These are phyloP conservation scores for Fusarium falciforme DNA, from an alignment of 2,329 filamentous ascomycete genomes.

Conservation along the genomic window DNA sequence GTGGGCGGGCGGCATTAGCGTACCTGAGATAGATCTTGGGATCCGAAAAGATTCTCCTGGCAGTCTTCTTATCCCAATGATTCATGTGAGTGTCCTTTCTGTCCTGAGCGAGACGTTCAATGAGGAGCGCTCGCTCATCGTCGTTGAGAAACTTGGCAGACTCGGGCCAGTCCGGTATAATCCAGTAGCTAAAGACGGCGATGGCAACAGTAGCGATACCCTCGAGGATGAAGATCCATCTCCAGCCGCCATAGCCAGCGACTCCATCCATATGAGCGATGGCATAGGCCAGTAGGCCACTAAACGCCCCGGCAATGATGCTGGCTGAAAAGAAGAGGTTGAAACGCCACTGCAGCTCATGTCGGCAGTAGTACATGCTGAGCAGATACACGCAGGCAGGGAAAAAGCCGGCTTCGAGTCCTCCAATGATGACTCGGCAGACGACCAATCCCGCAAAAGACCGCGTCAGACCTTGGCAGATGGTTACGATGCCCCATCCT, in stretches of 20 bases:
- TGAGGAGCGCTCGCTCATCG: neutral
- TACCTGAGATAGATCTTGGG: slow-evolving; percentile 6
- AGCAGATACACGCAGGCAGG: slow-evolving; percentile 11
- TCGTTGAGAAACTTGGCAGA: neutral
- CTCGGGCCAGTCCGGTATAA: slow-evolving; percentile 3
- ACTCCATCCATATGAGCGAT: neutral
- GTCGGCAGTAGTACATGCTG: slow-evolving; percentile 16
- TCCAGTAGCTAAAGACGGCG: neutral
- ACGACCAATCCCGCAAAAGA: slow-evolving; percentile 3
- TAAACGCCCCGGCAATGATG: neutral
- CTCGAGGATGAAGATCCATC: neutral
- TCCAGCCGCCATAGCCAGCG: neutral
- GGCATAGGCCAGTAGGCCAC: neutral
- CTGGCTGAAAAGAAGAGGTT: slow-evolving; percentile 8
- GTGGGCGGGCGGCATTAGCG: neutral
- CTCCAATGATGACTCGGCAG: slow-evolving; percentile 6
- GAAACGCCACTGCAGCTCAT: slow-evolving; percentile 15
- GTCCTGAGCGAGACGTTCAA: slow-evolving; percentile 19
- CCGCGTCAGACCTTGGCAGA: neutral
- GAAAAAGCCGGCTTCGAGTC: slow-evolving; percentile 13
- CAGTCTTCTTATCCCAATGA: slow-evolving; percentile 11
- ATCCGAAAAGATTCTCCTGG: neutral
- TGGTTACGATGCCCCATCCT: slow-evolving; percentile 6
- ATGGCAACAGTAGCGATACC: neutral
- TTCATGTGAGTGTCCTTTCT: slow-evolving; percentile 11